These are phyloP conservation scores for Styphnolobium japonicum DNA, from an alignment of 306 rosid genomes.

Conservation along the genomic window DNA sequence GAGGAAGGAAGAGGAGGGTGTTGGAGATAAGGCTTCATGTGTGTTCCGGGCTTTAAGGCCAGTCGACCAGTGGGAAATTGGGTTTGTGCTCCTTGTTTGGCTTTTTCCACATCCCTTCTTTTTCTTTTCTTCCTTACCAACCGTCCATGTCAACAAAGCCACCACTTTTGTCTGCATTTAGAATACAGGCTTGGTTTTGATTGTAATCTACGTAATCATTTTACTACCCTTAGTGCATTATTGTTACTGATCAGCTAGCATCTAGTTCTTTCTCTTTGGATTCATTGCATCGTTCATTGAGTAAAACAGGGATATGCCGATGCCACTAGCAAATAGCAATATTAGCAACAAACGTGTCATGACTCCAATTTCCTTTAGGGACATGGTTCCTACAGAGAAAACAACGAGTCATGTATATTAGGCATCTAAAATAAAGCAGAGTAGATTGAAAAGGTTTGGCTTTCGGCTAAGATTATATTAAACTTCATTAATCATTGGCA, in stretches of 20 bases:
- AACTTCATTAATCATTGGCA: conserved; percentile 1
- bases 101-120: conserved; percentile 44
- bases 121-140: conserved; percentile 33
- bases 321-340: not conserved
- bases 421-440: not conserved
- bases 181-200: conserved; percentile 23
- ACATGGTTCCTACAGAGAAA: not conserved
- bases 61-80: conserved; percentile 46
- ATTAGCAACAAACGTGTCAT: not conserved
- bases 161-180: conserved; percentile 46
- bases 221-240: not conserved
- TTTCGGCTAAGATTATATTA: not conserved
- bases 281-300: not conserved
- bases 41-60: conserved; percentile 61
- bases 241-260: conserved; percentile 16
- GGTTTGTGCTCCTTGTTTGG: conserved; percentile 57
- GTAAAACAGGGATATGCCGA: conserved; percentile 12
- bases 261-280: conserved; percentile 26
- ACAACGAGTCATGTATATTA: not conserved
- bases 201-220: conserved; percentile 34
- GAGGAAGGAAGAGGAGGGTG: conserved; percentile 20
- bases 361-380: not conserved
- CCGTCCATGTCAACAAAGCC: conserved; percentile 48
- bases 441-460: not conserved
- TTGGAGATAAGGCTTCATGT: conserved; percentile 79